Evolutionary conservation across 306 rosid genomes (phyloP).

Genomic region (Cyamopsis tetragonoloba): DNA sequence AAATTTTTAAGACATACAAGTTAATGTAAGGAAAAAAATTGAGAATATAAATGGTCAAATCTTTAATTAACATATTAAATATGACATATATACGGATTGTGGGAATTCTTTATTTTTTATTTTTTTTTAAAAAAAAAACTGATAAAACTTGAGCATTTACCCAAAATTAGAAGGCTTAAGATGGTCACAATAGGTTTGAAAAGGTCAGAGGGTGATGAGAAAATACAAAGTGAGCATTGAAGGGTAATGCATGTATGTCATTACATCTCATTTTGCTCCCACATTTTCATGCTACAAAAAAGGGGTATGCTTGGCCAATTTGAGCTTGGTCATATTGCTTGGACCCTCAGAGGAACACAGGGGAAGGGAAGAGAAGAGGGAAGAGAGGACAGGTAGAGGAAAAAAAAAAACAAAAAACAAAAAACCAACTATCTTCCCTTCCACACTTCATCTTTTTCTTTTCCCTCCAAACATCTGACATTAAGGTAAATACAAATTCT

Average conservation of each 20-base stretch:
- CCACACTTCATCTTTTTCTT: background rate
- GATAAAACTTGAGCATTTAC: background rate
- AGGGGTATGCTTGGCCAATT: conserved; percentile 37
- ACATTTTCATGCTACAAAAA: conserved; percentile 42
- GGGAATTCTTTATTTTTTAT: no score
- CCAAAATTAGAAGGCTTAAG: conserved; percentile 2
- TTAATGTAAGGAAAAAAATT: no score
- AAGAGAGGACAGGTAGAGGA: conserved; percentile 21
- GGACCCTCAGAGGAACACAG: conserved; percentile 18
- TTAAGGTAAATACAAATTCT: background rate
- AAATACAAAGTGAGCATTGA: conserved; percentile 5
- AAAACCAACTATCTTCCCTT: conserved; percentile 23
- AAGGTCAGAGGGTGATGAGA: conserved; percentile 29
- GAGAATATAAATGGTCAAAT: background rate
- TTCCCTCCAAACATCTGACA: conserved; percentile 6
- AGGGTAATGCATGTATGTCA: background rate
- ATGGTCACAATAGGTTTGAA: conserved; percentile 22
- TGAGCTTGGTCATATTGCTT: conserved; percentile 21
- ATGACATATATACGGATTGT: background rate
- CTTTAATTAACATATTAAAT: background rate
- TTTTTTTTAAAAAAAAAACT: background rate
- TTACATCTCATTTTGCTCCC: conserved; percentile 35
- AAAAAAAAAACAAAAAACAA: no score
- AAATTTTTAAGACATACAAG: no score
- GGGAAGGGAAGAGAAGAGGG: background rate